Base-by-base conservation (phyloP, 768 basidiomycete species). In the Auriscalpium vulgare region DNA sequence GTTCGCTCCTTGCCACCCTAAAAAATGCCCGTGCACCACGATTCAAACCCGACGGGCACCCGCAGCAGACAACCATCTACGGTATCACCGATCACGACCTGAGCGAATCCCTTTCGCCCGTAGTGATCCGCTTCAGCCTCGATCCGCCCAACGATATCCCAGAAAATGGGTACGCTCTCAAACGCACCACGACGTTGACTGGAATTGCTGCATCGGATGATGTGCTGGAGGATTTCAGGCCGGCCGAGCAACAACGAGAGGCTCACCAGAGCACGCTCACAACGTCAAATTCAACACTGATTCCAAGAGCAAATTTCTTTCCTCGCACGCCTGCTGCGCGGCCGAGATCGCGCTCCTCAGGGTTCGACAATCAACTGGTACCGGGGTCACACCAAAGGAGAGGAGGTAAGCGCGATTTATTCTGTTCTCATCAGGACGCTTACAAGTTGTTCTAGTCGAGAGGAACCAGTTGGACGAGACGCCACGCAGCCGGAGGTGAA, bases 281-380 rank as follows among this genome's bases (percentile, higher is more conserved):
- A 49, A 17, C 43, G 17, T 35, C 50, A 16, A 52, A 13, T 9
- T 13, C 16, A 51, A 47, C 43, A 50, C 47, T 52, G 37, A 56
- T 87, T 23, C 84, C 79, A 0, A 68, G 85, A 13, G 74, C 84
- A 0, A 84, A 85, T 49, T 88, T 90, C 63, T 75, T 81, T 55
- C 87, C 88, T 0, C 76, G 77, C 54, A 74, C 72, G 9, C 72
- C 75, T 8, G 74, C 74, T 3, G 62, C 72, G 9, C 71, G 89
- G 7, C 80, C 78, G 11, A 70, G 79, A 6, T 90, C 89, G 4
- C 68, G 87, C 51, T 89, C 87, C 65, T 90, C 88, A 9, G 85
- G 81, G 3, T 85, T 89, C 68, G 78, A 81, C 51, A 72, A 75
- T 4, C 62, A 67, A 4, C 62, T 54, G 7, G 53, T 66, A 4